Base-by-base conservation (phyloP, 768 basidiomycete species). In the Suillus luteus region DNA sequence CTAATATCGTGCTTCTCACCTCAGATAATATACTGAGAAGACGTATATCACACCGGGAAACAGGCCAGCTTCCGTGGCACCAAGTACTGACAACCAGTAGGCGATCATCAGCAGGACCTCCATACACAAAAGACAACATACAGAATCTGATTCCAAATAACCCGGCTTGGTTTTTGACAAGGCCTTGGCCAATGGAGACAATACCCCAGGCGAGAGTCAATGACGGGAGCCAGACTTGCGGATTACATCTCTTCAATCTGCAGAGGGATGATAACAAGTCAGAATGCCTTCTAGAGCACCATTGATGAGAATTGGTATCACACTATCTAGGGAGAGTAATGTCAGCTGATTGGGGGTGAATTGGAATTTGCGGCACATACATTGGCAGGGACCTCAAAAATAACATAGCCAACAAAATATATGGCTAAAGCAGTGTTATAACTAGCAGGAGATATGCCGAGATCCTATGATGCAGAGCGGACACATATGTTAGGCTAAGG, bases 331-430 rank as follows among this genome's bases (percentile, higher is more conserved):
- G 3, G 24, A 2, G n/a, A 31, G 14, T 12, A 15, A 40, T n/a
- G 31, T 51, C 24, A 57, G 55, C 35, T 40, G 31, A 46, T 3
- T 3, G 33, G 31, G 2, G 46, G 48, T 37, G 41, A 31, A 12
- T 33, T 7, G 22, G 14, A 35, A 19, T 40, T 41, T 33, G 27
- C 40, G 33, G 11, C 14, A 71, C 72, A 31, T 31, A 87, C 85
- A 70, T 86, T 87, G 22, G 84, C 76, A 15, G 86, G 86, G 52
- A 87, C 77, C 69, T 87, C 86, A 57, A 86, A 87, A n/a, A 81
- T 64, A 17, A 86, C 79, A 67, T 88, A 88, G 57, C 85, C 82
- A 4, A 86, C 76, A 63, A 88, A 89, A 71, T 86, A 88, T 3
- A 88, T 67, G 0, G 85, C 84, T 19, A 89, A 72, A 2, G 83